Evolutionary conservation across 805 yeast genomes (phyloP).

Genomic region (Yamadazyma ubonensis): DNA sequence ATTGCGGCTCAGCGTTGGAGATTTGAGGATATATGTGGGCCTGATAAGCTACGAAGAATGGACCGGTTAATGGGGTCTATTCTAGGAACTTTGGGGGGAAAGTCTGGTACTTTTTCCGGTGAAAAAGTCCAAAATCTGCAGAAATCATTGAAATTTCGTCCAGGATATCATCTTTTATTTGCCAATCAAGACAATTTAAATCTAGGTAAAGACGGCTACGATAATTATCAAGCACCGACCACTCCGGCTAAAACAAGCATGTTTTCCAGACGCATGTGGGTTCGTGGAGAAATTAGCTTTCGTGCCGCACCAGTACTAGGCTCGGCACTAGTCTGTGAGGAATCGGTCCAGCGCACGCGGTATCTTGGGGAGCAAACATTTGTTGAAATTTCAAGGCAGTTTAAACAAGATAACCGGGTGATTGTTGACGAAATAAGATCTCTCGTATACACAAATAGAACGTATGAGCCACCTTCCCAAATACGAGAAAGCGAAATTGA

Average conservation of each 20-base stretch:
- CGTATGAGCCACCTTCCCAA: background rate
- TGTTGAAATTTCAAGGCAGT: slow-evolving; percentile 54
- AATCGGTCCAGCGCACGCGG: slow-evolving; percentile 46
- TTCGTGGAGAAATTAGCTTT: slow-evolving; percentile 59
- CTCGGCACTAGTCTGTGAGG: slow-evolving; percentile 43
- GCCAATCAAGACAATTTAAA: slow-evolving; percentile 55
- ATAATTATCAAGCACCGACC: slow-evolving; percentile 68
- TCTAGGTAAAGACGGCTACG: slow-evolving; percentile 76
- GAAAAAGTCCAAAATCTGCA: background rate
- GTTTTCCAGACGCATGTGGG: slow-evolving; percentile 75
- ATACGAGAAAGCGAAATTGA: no score
- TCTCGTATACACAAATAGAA: slow-evolving; percentile 55
- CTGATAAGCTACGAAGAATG: slow-evolving; percentile 1
- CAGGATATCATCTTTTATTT: slow-evolving; percentile 66
- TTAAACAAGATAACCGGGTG: slow-evolving; percentile 3
- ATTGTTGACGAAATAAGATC: slow-evolving; percentile 52
- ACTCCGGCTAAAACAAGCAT: slow-evolving; percentile 17
- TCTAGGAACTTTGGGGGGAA: background rate
- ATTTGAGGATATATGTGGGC: background rate
- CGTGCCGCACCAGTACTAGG: slow-evolving; percentile 11
- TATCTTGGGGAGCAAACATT: slow-evolving; percentile 36
- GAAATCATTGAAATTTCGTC: background rate
- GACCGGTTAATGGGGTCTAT: slow-evolving; percentile 1
- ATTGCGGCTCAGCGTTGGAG: slow-evolving; percentile 20
- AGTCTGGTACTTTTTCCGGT: background rate